These are phyloP conservation scores for Neofusicoccum kwambonambiense DNA, from an alignment of 2,329 filamentous ascomycete species.

Conservation along the genomic window DNA sequence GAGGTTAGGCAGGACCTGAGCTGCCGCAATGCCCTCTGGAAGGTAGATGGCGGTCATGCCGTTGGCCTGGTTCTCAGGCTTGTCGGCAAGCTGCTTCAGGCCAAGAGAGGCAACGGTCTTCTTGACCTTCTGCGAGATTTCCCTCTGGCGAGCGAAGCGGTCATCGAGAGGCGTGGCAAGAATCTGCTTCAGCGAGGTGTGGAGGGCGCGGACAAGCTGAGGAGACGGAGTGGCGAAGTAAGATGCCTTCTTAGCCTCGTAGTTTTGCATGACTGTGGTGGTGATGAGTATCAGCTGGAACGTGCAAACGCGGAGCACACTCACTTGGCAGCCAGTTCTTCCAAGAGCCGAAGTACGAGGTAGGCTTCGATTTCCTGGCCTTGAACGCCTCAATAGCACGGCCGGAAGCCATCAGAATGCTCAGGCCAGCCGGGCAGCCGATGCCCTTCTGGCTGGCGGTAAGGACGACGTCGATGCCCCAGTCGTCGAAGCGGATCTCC, in stretches of 20 bases:
- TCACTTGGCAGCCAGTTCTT: conserved; percentile 94
- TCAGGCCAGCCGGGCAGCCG: conserved; percentile 88
- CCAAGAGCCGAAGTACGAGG: conserved; percentile 92
- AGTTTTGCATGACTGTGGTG: conserved; percentile 86
- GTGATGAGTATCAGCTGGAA: conserved; percentile 23
- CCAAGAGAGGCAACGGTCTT: conserved; percentile 76
- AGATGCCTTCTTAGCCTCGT: conserved; percentile 94
- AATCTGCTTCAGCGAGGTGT: conserved; percentile 86
- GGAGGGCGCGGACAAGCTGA: conserved; percentile 87
- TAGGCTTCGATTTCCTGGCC: conserved; percentile 74
- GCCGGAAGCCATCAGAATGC: conserved; percentile 90
- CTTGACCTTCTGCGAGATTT: conserved; percentile 82
- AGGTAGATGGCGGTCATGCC: conserved; percentile 98
- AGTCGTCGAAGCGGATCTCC: conserved; percentile 93
- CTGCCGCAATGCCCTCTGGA: conserved; percentile 75
- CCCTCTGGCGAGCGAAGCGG: conserved; percentile 78
- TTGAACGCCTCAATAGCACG: conserved; percentile 80
- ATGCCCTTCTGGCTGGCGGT: conserved; percentile 98
- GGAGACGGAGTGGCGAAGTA: conserved; percentile 98
- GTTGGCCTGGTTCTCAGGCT: conserved; percentile 89
- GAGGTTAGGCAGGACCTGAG: conserved; percentile 82
- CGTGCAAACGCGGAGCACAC: conserved; percentile 20
- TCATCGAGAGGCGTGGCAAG: conserved; percentile 75
- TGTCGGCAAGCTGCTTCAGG: conserved; percentile 79
- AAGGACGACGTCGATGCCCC: conserved; percentile 88